Evolutionary conservation across 805 yeast genomes (phyloP), one percentile per base, ranked within the genome.

Genomic region (Wickerhamiella siamensis): DNA sequence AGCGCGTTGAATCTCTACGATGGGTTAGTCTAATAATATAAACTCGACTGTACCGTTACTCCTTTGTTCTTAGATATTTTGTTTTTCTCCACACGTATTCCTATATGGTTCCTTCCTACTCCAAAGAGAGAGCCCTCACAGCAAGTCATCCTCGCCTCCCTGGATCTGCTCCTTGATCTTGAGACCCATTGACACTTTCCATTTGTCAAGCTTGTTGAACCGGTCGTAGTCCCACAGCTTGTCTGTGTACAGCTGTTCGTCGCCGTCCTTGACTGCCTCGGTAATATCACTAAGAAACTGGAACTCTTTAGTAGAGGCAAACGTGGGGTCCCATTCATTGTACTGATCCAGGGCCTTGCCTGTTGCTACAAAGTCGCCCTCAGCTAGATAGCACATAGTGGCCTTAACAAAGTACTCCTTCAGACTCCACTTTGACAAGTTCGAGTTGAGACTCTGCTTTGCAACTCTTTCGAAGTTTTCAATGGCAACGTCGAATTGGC

Each of bases 341-440:
- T 76, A 81, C 45, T 73, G 72, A 24, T 73, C 75, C 40, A 82
- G 59, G 31, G 83, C 72, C 53, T 81, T 79, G 41, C 73, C 71
- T 0, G 94, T 95, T 39, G 93, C 94, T 29, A 93, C 87, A 31
- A 74, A 67, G 60, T 91, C 98, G 49, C 61, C 84, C 44, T 75
- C 74, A 27, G 96, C 93, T 49, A 91, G 66, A 40, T 79, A 74
- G 58, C 95, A 83, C 43, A 91, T 67, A 21, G 83, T 77, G 41
- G 82, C 77, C 65, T 86, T 86, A 56, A 83, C 67, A 54, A 82
- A 86, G 60, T 88, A 84, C 43, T 91, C 98, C 61, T 91, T 91
- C 56, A 91, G 68, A 40, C 84, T 78, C 96, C 96, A 91, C 62
- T 77, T 80, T 33, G 88, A 74, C 47, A 86, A 66, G 49, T 72